A percentile compares a stretch with the other conserved stretches of the same genome.
These are phyloP conservation scores for Blyttiomyces sp. DNA, from an alignment of 371 early-diverging fungal genomes.

Conservation along the genomic window DNA sequence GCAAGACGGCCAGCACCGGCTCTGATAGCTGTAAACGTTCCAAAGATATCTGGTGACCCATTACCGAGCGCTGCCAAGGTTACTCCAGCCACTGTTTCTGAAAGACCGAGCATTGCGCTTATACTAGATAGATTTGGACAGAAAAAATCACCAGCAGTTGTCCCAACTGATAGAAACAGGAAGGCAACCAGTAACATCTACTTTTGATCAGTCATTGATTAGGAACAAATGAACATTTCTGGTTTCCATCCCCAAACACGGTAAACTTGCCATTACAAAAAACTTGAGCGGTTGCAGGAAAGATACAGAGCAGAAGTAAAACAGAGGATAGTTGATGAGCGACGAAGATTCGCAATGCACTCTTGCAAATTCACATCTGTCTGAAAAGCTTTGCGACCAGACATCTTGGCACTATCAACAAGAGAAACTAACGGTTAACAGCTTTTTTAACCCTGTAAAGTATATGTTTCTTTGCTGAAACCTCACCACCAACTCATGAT, in stretches of 20 bases:
- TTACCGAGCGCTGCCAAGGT: slow-evolving; percentile 42
- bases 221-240: neutral
- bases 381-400: neutral
- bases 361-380: slow-evolving; percentile 9
- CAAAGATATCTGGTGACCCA: slow-evolving; percentile 40
- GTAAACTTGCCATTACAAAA: neutral
- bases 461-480: neutral
- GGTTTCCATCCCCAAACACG: no score
- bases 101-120: slow-evolving; percentile 21
- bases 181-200: slow-evolving; percentile 4
- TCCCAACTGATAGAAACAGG: slow-evolving; percentile 18
- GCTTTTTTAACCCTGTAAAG: neutral
- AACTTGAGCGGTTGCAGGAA: neutral
- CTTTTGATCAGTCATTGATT: neutral
- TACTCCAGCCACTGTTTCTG: slow-evolving; percentile 39
- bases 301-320: slow-evolving; percentile 18
- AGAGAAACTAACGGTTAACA: neutral
- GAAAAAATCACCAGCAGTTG: slow-evolving; percentile 31
- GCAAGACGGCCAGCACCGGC: slow-evolving; percentile 24
- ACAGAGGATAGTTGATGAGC: slow-evolving; percentile 4
- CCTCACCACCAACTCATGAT: neutral
- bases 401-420: neutral
- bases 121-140: slow-evolving; percentile 35
- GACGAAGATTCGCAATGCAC: slow-evolving; percentile 14
- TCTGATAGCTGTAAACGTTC: slow-evolving; percentile 36